Percentiles rank a stretch among this genome's conserved stretches.
phyloP scores from a whole-genome alignment of 768 basidiomycete genomes.

The Hericium alpestre region DNA sequence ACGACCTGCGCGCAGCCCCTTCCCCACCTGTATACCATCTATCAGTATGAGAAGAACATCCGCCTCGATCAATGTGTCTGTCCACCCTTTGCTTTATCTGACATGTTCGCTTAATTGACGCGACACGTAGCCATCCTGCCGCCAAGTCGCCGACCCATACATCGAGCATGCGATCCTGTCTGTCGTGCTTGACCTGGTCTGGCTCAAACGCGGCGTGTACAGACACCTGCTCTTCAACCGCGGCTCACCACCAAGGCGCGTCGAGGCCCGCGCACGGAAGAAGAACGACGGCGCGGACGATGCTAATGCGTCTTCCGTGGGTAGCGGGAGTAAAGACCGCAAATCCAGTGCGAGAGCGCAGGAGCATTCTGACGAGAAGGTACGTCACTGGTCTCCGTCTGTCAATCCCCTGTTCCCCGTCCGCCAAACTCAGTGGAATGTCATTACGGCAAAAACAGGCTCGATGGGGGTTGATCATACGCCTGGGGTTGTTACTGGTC shows the following conservation, averaged over 20 bases:
- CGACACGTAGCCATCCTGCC: slow-evolving; percentile 41
- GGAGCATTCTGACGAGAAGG: slow-evolving; percentile 3
- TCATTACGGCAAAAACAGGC: slow-evolving; percentile 25
- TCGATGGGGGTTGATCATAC: slow-evolving; percentile 49
- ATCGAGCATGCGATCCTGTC: slow-evolving; percentile 63
- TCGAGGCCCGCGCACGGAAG: slow-evolving; percentile 5
- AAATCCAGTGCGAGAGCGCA: not conserved
- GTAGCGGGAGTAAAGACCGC: too few species aligned
- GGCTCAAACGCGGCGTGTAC: slow-evolving; percentile 75
- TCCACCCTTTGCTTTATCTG: slow-evolving; percentile 11
- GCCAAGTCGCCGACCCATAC: slow-evolving; percentile 72
- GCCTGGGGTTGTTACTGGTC: slow-evolving; percentile 48
- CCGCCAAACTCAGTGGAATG: too few species aligned
- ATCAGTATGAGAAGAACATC: slow-evolving; percentile 67
- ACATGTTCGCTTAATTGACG: slow-evolving; percentile 3
- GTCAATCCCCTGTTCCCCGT: too few species aligned
- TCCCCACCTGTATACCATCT: slow-evolving; percentile 69
- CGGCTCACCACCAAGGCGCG: slow-evolving; percentile 51
- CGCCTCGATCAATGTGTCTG: slow-evolving; percentile 78
- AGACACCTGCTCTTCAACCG: slow-evolving; percentile 76
- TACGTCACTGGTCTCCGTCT: not conserved
- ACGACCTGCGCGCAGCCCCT: slow-evolving; percentile 60
- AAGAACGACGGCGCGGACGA: not conserved
- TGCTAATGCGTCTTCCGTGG: not conserved
- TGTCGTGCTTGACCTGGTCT: slow-evolving; percentile 67